Conservation (phyloP, 345 rosid species). For the Euclidium syriacum region DNA sequence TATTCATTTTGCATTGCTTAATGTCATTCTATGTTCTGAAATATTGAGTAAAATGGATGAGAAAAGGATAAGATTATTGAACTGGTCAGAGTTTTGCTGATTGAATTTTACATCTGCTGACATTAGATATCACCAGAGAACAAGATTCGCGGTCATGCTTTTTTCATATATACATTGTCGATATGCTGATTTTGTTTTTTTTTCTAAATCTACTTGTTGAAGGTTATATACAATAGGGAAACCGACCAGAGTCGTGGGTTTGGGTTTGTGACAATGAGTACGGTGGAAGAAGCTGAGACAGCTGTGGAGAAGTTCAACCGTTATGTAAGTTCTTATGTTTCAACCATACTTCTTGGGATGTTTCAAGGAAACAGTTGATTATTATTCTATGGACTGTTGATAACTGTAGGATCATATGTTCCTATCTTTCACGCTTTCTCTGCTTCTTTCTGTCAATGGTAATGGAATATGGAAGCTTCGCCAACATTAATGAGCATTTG, state of each 20-base stretch:
- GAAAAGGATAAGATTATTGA: not conserved
- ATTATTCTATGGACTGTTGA: not conserved
- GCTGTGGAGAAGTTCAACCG: constrained; percentile 65
- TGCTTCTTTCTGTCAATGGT: not conserved
- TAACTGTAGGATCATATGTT: not conserved
- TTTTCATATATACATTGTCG: not conserved
- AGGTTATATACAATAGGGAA: constrained; percentile 84
- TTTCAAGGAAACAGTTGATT: not conserved
- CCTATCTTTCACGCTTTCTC: not conserved
- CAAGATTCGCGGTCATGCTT: not conserved
- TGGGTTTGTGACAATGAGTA: constrained; percentile 90
- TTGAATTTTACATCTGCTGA: not conserved
- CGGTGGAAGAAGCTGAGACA: constrained; percentile 79
- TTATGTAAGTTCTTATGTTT: constrained; percentile 49
- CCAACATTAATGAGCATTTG: not conserved
- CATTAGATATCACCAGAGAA: no score
- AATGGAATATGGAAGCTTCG: not conserved
- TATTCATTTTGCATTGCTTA: not conserved
- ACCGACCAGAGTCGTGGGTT: constrained; percentile 90
- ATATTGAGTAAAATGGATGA: not conserved
- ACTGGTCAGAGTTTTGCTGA: not conserved
- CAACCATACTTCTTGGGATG: not conserved
- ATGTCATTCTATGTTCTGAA: not conserved
- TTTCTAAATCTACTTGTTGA: constrained; percentile 13
- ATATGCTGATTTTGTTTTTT: not conserved